phyloP scores from a whole-genome alignment of 202 grass and related monocot genomes.

The Zizania palustris region DNA sequence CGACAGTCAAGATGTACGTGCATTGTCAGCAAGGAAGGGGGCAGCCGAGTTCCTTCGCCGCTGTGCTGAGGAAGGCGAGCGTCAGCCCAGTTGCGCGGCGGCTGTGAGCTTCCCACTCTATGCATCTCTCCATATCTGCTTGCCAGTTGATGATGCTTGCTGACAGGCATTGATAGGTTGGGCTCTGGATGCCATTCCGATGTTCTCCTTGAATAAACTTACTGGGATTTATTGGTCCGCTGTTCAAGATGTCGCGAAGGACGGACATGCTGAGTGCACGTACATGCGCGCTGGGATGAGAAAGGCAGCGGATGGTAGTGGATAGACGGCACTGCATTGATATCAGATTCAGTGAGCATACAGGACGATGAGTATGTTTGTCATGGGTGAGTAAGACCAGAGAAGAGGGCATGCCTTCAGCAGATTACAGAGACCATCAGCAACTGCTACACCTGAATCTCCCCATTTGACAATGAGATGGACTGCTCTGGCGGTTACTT shows the following conservation, averaged over 20 bases:
- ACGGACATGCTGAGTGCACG: constrained; percentile 89
- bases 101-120: constrained; percentile 91
- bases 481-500: constrained; percentile 93
- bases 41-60: constrained; percentile 85
- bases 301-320: constrained; percentile 85
- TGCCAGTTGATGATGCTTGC: constrained; percentile 68
- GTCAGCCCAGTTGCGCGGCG: constrained; percentile 82
- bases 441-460: constrained; percentile 72
- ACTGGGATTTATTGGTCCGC: constrained; percentile 39
- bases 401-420: constrained; percentile 62
- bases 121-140: constrained; percentile 75
- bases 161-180: constrained; percentile 62
- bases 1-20: constrained; percentile 14
- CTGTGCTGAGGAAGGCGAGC: constrained; percentile 71
- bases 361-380: constrained; percentile 2
- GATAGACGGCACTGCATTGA: constrained; percentile 86
- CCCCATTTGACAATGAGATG: constrained; percentile 92
- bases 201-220: constrained; percentile 59
- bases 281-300: constrained; percentile 91
- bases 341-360: constrained; percentile 45
- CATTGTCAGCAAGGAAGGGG: constrained; percentile 60
- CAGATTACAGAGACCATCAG: constrained; percentile 91
- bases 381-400: not conserved
- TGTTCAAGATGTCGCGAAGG: constrained; percentile 87
- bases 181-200: constrained; percentile 49